phyloP scores from a whole-genome alignment of 23 red algal genomes.

The Gracilariopsis chorda region DNA sequence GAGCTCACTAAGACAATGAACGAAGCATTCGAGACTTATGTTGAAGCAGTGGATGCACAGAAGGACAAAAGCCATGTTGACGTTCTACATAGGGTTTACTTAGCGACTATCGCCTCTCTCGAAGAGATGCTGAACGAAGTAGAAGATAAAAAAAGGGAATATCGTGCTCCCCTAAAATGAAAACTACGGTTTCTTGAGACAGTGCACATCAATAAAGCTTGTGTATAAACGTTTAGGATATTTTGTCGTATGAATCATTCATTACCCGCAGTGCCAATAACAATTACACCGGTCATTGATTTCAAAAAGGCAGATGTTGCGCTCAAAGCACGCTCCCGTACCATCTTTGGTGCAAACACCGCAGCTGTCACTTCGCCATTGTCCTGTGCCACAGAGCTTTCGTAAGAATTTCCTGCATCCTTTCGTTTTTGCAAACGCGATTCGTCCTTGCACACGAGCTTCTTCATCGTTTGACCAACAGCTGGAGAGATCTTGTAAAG shows the following conservation, averaged over 20 bases:
- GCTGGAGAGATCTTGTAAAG: background rate
- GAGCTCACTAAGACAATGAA: too few relatives aligned
- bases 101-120: too few relatives aligned
- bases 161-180: too few relatives aligned
- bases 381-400: conserved; percentile 8
- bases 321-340: background rate
- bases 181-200: too few relatives aligned
- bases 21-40: too few relatives aligned
- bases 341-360: background rate
- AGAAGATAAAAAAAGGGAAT: too few relatives aligned
- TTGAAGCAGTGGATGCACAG: too few relatives aligned
- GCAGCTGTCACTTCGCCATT: conserved; percentile 19
- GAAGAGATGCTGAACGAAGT: too few relatives aligned
- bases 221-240: too few relatives aligned
- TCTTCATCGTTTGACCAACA: background rate
- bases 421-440: background rate
- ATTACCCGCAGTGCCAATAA: conserved; percentile 3
- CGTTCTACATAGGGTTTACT: too few relatives aligned
- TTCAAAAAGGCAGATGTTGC: background rate
- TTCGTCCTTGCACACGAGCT: background rate
- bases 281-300: background rate
- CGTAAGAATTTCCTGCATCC: background rate
- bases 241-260: background rate
- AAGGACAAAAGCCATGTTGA: too few relatives aligned
- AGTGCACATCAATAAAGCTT: too few relatives aligned